Percentiles rank a stretch among this genome's conserved stretches.
phyloP scores from a whole-genome alignment of 495 filamentous ascomycete species.

The Talaromyces thailandensis region DNA sequence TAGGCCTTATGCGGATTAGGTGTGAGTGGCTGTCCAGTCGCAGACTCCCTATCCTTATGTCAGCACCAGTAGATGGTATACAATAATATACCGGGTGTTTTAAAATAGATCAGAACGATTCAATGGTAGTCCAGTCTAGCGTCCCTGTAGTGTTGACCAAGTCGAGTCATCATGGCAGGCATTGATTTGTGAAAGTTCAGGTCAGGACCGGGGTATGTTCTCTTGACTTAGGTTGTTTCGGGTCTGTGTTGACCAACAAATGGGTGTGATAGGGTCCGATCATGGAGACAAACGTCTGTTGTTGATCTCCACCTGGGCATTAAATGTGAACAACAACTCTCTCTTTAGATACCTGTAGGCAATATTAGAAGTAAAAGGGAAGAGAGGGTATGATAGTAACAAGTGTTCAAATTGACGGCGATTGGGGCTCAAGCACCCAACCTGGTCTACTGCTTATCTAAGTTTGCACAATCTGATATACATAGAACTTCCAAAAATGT shows the following conservation, averaged over 20 bases:
- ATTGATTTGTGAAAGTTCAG: neutral
- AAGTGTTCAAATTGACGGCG: neutral
- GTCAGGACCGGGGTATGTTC: neutral
- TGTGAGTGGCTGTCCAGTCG: neutral
- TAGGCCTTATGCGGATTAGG: slow-evolving; percentile 45
- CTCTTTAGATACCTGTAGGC: neutral
- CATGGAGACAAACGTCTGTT: neutral
- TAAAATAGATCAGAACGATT: neutral
- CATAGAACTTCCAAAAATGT: neutral
- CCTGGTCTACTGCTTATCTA: neutral
- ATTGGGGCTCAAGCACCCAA: neutral
- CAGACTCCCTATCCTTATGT: neutral
- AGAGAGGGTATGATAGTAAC: neutral
- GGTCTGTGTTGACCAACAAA: neutral
- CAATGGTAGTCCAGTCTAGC: neutral
- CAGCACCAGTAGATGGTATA: neutral
- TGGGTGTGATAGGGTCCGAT: neutral
- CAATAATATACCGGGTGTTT: neutral
- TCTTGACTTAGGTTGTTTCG: neutral
- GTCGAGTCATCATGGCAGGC: no score
- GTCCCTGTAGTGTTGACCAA: neutral
- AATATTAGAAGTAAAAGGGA: neutral
- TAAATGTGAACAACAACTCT: no score
- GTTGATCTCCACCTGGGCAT: neutral
- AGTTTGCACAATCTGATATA: neutral